Evolutionary conservation across 257 asterid genomes (phyloP).

Genomic region (Handroanthus guayacan): DNA sequence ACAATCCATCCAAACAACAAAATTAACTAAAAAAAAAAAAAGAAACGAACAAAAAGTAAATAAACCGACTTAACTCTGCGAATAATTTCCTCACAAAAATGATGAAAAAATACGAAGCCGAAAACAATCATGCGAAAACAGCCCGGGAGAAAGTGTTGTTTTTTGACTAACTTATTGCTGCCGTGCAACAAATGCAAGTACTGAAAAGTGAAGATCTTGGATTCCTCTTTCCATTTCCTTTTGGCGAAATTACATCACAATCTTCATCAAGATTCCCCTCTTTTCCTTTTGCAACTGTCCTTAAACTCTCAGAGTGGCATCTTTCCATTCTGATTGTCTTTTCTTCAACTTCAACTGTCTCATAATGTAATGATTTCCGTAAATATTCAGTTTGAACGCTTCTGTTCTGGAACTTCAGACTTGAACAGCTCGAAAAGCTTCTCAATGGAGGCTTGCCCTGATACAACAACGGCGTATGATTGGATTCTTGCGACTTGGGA

Average conservation of each 20-base stretch:
- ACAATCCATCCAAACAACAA: slow-evolving; percentile 32
- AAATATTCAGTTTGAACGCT: slow-evolving; percentile 34
- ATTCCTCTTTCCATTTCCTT: slow-evolving; percentile 49
- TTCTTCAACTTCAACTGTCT: slow-evolving; percentile 52
- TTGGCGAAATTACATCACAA: slow-evolving; percentile 34
- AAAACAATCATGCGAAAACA: slow-evolving; percentile 21
- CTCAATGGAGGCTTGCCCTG: slow-evolving; percentile 55
- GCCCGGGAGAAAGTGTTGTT: not conserved
- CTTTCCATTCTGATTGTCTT: slow-evolving; percentile 76
- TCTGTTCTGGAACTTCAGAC: slow-evolving; percentile 40
- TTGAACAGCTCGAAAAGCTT: slow-evolving; percentile 58
- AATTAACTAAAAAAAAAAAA: slow-evolving; percentile 20
- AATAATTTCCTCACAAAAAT: slow-evolving; percentile 21
- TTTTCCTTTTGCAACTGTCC: slow-evolving; percentile 30
- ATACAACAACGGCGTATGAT: slow-evolving; percentile 69
- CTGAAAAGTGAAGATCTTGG: slow-evolving; percentile 68
- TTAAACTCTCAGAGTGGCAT: slow-evolving; percentile 56
- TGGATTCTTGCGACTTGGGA: slow-evolving; percentile 60
- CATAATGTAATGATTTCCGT: slow-evolving; percentile 38
- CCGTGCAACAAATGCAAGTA: slow-evolving; percentile 80
- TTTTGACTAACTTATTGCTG: slow-evolving; percentile 46
- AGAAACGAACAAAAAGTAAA: not conserved
- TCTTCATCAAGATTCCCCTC: slow-evolving; percentile 37
- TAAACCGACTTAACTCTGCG: not conserved
- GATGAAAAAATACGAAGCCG: slow-evolving; percentile 6